Conservation (phyloP, 2,329 filamentous ascomycete genomes). For the Chaetomium globosum region DNA sequence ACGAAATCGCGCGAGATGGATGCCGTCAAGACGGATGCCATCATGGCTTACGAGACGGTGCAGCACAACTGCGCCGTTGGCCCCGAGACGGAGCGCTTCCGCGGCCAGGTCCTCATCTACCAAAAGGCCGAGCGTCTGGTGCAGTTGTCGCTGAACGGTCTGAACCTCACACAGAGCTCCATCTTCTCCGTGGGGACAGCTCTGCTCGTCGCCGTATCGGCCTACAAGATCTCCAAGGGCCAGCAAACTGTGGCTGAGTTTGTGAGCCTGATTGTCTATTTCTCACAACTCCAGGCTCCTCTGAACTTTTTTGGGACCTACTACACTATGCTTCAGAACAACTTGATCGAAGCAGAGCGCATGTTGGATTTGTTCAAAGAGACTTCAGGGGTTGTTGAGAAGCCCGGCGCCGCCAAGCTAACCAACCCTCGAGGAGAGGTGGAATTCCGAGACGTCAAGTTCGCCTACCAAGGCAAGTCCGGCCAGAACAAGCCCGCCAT, state of each 20-base stretch:
- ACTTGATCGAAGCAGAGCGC: background rate
- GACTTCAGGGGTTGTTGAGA: slow-evolving; percentile 1
- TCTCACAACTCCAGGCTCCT: slow-evolving; percentile 3
- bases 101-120: background rate
- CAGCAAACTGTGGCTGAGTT: background rate
- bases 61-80: slow-evolving; percentile 2
- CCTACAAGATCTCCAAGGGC: slow-evolving; percentile 4
- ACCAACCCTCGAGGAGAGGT: slow-evolving; percentile 1
- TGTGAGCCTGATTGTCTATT: slow-evolving; percentile 2
- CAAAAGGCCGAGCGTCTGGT: slow-evolving; percentile 2
- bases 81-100: slow-evolving; percentile 2
- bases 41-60: background rate
- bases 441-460: slow-evolving; percentile 2
- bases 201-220: slow-evolving; percentile 3
- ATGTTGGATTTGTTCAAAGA: slow-evolving; percentile 5
- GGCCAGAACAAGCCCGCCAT: slow-evolving; percentile 4
- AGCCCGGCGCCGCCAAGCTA: slow-evolving; percentile 1
- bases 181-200: slow-evolving; percentile 1
- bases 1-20: slow-evolving; percentile 3
- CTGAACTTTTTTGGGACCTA: background rate
- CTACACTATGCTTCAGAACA: slow-evolving; percentile 2
- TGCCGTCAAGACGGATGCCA: slow-evolving; percentile 1
- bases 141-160: slow-evolving; percentile 1
- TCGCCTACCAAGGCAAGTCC: slow-evolving; percentile 3
- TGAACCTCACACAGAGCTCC: slow-evolving; percentile 4